Base-by-base conservation (phyloP, 2,329 filamentous ascomycete genomes). In the Paraphoma sp. region DNA sequence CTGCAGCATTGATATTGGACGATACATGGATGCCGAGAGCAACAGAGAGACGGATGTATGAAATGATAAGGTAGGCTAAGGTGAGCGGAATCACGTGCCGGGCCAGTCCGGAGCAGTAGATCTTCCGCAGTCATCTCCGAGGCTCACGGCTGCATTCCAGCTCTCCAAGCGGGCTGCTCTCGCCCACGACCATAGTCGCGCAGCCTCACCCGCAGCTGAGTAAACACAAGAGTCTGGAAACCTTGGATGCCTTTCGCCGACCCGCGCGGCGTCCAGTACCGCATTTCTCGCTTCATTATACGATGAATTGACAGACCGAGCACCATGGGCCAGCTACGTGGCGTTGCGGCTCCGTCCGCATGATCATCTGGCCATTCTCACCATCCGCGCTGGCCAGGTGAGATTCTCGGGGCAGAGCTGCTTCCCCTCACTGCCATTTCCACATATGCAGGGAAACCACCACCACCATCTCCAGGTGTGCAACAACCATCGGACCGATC, bases 1-100 rank as follows among this genome's bases (percentile, higher is more conserved):
- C 49, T 56, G 56, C 57, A 44, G 51, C 64, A n/a, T 57, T 28
- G 53, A 60, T 57, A 71, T 68, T 69, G 66, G 63, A 59, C 45
- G 56, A 59, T 33, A 48, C 36, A 43, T 33, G 38, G 50, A 42
- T 50, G 40, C 46, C 48, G 45, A 50, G 44, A 49, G 14, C 29
- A 43, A 60, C 44, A 57, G 7, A 43, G 43, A 41, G 43, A 12
- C 40, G 18, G 29, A 16, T 41, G 38, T 30, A 14, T 56, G 30
- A 36, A 48, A 50, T 40, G 16, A 48, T 46, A 57, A 57, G 44
- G 36, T 45, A 36, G 41, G 50, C 49, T 38, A 45, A 45, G 48
- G 45, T 46, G 45, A 41, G 33, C 10, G 28, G 17, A 1, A 44
- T 65, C 63, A 65, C 63, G 63, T 65, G 62, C 48, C 16, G 12